Evolutionary conservation across 2,329 filamentous ascomycete genomes (phyloP).

Genomic region (Penicillium vulpinum): DNA sequence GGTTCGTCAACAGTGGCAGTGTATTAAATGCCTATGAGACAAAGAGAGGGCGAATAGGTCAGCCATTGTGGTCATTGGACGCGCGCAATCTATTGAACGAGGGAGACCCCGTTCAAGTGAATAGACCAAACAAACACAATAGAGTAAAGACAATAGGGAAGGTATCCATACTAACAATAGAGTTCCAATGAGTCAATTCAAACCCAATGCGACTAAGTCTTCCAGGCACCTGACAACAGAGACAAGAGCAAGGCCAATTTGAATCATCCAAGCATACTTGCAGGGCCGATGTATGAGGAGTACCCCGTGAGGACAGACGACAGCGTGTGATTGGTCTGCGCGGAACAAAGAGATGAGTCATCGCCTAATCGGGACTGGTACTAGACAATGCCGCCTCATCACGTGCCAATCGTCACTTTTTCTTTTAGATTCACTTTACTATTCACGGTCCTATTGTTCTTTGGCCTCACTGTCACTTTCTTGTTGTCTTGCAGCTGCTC

Average conservation of each 20-base stretch:
- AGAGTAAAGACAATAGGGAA: neutral
- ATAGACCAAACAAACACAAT: neutral
- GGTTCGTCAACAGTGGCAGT: conserved; percentile 2
- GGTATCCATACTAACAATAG: neutral
- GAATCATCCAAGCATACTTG: conserved; percentile 6
- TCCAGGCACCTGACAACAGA: conserved; percentile 1
- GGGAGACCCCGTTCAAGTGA: neutral
- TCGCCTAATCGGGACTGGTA: neutral
- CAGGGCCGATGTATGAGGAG: conserved; percentile 22
- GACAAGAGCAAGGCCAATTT: conserved; percentile 2
- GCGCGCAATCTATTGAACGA: conserved; percentile 12
- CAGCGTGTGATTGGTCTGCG: conserved; percentile 30
- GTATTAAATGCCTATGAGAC: conserved; percentile 9
- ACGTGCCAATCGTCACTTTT: conserved; percentile 38
- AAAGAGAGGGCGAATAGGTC: conserved; percentile 14
- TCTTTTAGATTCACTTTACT: conserved; percentile 10
- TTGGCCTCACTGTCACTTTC: conserved; percentile 6
- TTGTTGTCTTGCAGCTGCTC: conserved; percentile 8
- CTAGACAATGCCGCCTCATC: conserved; percentile 3
- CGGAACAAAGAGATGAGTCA: conserved; percentile 14
- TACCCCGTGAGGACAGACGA: conserved; percentile 32
- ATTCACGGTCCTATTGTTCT: conserved; percentile 13
- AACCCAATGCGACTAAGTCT: conserved; percentile 7
- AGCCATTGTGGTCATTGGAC: conserved; percentile 14
- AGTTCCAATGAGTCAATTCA: conserved; percentile 9